Evolutionary conservation across 768 basidiomycete genomes (phyloP).

Genomic region (Gloeostereum incarnatum): DNA sequence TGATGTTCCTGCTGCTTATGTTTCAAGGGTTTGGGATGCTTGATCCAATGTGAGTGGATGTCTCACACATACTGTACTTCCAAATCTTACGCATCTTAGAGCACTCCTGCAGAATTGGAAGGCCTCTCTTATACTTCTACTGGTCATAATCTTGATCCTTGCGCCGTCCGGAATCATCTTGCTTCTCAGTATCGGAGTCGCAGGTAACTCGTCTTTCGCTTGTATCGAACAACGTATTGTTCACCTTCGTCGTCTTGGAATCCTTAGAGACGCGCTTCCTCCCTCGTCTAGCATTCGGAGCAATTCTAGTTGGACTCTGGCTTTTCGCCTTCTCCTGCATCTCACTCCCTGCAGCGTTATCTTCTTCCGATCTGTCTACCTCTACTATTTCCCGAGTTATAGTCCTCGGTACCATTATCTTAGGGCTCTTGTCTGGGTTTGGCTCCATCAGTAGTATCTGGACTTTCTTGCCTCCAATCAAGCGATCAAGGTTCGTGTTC

Average conservation of each 20-base stretch:
- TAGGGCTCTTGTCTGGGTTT: slow-evolving; percentile 76
- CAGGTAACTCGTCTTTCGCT: background rate
- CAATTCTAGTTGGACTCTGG: slow-evolving; percentile 44
- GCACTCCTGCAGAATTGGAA: slow-evolving; percentile 61
- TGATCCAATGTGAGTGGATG: slow-evolving; percentile 36
- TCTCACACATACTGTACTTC: slow-evolving; percentile 1
- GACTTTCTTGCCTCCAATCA: slow-evolving; percentile 44
- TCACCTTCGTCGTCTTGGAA: no score
- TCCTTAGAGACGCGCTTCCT: slow-evolving; percentile 1
- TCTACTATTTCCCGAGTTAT: slow-evolving; percentile 54
- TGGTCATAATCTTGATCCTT: slow-evolving; percentile 52
- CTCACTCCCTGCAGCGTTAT: slow-evolving; percentile 50
- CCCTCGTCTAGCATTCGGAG: slow-evolving; percentile 23
- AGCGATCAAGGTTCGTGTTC: no score
- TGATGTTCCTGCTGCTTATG: slow-evolving; percentile 64
- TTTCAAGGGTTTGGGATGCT: slow-evolving; percentile 56
- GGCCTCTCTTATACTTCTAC: slow-evolving; percentile 52
- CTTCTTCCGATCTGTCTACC: slow-evolving; percentile 29
- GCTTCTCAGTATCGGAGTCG: slow-evolving; percentile 35
- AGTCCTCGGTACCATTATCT: slow-evolving; percentile 67
- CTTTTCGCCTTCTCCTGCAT: slow-evolving; percentile 56
- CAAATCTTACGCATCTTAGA: slow-evolving; percentile 23
- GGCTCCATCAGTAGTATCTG: slow-evolving; percentile 66
- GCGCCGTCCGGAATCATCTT: slow-evolving; percentile 56
- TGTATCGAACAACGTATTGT: background rate